A percentile compares a stretch with the other conserved stretches of the same genome.
These are phyloP conservation scores for Glebionis coronaria DNA, from an alignment of 129 eudicot genomes.

Conservation along the genomic window DNA sequence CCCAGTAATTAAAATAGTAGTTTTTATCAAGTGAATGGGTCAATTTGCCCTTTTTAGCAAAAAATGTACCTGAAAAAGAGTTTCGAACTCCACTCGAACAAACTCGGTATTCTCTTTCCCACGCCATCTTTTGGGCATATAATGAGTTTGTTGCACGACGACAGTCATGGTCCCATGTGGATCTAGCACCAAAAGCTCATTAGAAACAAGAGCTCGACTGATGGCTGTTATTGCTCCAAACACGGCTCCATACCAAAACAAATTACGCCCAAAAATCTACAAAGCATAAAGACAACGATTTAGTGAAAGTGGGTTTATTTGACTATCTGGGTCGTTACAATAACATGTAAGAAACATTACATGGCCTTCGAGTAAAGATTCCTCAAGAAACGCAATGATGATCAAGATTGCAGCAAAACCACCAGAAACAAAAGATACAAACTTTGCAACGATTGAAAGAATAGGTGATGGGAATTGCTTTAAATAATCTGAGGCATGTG, in stretches of 20 bases:
- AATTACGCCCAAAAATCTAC: conserved; percentile 80
- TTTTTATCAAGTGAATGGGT: neutral
- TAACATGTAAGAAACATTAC: conserved; percentile 37
- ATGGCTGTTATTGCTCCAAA: conserved; percentile 85
- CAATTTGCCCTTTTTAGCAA: neutral
- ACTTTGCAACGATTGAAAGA: conserved; percentile 63
- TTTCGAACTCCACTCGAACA: conserved; percentile 69
- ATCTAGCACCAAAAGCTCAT: conserved; percentile 69
- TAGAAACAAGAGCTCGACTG: conserved; percentile 67
- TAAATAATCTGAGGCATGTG: conserved; percentile 66
- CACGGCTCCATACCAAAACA: conserved; percentile 93
- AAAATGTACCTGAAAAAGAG: conserved; percentile 67
- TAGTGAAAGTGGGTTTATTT: neutral
- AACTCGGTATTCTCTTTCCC: conserved; percentile 65
- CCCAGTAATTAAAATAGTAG: neutral
- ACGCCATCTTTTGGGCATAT: conserved; percentile 90
- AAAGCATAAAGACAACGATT: neutral
- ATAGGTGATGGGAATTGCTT: conserved; percentile 84
- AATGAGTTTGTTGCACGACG: conserved; percentile 68
- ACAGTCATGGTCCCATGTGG: conserved; percentile 74
- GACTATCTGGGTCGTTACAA: neutral
- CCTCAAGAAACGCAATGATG: conserved; percentile 79
- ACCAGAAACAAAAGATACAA: conserved; percentile 84
- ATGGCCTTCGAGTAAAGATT: conserved; percentile 91
- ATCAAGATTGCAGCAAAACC: conserved; percentile 86